phyloP scores from a whole-genome alignment of 805 yeast genomes.

The Candida anglica region DNA sequence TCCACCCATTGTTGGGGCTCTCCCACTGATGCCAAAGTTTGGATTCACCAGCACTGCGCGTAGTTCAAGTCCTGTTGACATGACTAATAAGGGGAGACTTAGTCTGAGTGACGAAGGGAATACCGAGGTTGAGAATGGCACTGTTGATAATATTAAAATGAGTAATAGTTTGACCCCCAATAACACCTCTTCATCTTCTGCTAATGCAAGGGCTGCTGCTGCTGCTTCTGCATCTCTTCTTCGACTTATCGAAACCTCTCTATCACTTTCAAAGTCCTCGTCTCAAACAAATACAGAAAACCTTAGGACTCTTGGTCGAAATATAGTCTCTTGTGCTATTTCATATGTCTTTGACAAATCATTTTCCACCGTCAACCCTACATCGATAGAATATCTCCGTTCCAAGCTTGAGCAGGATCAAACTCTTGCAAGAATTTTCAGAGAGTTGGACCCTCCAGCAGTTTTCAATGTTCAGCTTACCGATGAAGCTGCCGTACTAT shows the following conservation, averaged over 20 bases:
- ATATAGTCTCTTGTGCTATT: conserved; percentile 51
- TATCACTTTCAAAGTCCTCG: conserved; percentile 52
- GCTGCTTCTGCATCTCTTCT: conserved; percentile 7
- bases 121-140: too few relatives aligned
- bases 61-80: neutral
- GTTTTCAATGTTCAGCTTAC: conserved; percentile 30
- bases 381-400: conserved; percentile 51
- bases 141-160: too few relatives aligned
- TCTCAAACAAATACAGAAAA: conserved; percentile 34
- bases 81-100: neutral
- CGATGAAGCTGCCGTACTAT: conserved; percentile 50
- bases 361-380: conserved; percentile 48
- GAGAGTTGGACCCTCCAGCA: conserved; percentile 41
- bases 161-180: too few relatives aligned
- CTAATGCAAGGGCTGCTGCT: neutral
- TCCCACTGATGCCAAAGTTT: neutral
- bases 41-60: neutral
- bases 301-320: conserved; percentile 54
- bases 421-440: conserved; percentile 42
- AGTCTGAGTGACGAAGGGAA: too few relatives aligned
- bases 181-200: neutral
- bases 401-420: conserved; percentile 39
- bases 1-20: neutral
- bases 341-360: conserved; percentile 63
- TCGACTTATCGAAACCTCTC: conserved; percentile 54